A percentile compares a stretch with the other conserved stretches of the same genome.
phyloP scores from a whole-genome alignment of 148 eudicot species.

The Spergularia bocconei region DNA sequence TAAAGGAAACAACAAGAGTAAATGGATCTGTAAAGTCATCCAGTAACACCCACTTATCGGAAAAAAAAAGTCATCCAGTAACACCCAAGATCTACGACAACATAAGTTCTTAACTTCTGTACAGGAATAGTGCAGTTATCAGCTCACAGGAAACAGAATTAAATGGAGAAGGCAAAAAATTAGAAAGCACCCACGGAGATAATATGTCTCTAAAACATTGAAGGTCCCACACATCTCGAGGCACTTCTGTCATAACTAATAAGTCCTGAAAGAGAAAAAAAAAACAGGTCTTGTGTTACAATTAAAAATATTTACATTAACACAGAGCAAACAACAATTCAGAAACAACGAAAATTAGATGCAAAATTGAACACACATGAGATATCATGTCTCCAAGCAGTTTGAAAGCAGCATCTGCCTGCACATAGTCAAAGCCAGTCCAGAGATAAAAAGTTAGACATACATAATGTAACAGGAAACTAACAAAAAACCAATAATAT shows the following conservation, averaged over 20 bases:
- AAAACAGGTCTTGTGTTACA: neutral
- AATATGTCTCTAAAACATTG: constrained; percentile 66
- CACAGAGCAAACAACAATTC: constrained; percentile 1
- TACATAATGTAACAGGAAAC: neutral
- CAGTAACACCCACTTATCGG: neutral
- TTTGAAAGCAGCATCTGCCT: constrained; percentile 88
- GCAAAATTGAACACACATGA: constrained; percentile 42
- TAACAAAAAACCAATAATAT: neutral
- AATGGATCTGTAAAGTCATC: neutral
- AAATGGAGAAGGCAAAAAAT: neutral
- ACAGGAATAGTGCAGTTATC: neutral
- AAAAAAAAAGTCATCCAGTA: neutral
- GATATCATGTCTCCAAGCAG: constrained; percentile 68
- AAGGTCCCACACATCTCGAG: constrained; percentile 89
- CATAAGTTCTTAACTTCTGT: neutral
- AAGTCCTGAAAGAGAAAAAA: constrained; percentile 48
- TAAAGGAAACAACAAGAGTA: neutral
- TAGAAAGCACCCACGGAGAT: constrained; percentile 58
- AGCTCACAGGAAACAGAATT: neutral
- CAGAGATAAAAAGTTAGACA: constrained; percentile 1
- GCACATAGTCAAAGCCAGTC: constrained; percentile 24
- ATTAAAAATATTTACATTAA: neutral
- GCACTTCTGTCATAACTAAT: constrained; percentile 48
- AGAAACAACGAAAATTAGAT: neutral
- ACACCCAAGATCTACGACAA: neutral